Conservation (phyloP, 495 filamentous ascomycete species). For the Letharia columbiana region DNA sequence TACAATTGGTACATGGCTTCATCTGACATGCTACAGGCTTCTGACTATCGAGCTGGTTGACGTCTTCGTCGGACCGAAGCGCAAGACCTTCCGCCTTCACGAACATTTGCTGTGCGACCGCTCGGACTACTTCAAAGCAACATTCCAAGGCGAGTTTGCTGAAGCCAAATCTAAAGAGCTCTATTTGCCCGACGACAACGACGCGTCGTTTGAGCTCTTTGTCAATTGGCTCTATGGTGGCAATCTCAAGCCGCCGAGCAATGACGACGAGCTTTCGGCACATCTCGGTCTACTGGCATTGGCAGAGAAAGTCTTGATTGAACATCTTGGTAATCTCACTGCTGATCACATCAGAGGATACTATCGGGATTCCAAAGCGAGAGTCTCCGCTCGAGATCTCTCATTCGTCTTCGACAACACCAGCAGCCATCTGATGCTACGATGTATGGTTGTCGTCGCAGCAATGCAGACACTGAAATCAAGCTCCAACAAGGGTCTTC, state of each 20-base stretch:
- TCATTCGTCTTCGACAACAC: neutral
- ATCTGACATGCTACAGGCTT: neutral
- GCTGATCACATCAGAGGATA: neutral
- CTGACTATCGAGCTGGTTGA: slow-evolving; percentile 2
- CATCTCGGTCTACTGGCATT: neutral
- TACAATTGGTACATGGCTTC: too few relatives aligned
- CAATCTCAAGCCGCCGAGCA: neutral
- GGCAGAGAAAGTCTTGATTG: neutral
- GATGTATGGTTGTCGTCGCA: neutral
- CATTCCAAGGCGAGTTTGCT: slow-evolving; percentile 18
- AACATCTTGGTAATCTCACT: neutral
- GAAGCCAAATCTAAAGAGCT: slow-evolving; percentile 13
- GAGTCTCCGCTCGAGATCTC: neutral
- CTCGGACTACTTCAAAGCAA: slow-evolving; percentile 20
- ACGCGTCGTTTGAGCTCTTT: slow-evolving; percentile 25
- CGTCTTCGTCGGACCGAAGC: slow-evolving; percentile 19
- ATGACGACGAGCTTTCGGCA: neutral
- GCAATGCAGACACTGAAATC: neutral
- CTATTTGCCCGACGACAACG: slow-evolving; percentile 32
- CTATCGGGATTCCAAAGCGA: neutral
- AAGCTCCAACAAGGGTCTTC: neutral
- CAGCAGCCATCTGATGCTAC: neutral
- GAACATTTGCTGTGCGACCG: slow-evolving; percentile 19
- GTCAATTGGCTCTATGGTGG: slow-evolving; percentile 21
- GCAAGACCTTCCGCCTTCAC: slow-evolving; percentile 20